A percentile compares a stretch with the other conserved stretches of the same genome.
phyloP scores from a whole-genome alignment of 176 grass and related monocot genomes.

The Triticum dicoccoides region DNA sequence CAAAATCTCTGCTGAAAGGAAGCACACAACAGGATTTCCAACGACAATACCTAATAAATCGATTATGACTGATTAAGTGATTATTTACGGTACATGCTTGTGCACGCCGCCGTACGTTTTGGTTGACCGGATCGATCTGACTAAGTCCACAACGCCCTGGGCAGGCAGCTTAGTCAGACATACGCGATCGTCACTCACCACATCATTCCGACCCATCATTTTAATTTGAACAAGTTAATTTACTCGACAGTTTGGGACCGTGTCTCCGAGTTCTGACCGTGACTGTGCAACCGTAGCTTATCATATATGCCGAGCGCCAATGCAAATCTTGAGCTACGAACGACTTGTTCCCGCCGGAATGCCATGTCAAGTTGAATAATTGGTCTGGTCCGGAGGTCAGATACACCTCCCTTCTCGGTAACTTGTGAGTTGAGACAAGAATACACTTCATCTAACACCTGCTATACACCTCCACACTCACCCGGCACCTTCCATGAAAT shows the following conservation, averaged over 20 bases:
- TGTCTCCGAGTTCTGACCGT: background rate
- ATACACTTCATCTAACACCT: conserved; percentile 5
- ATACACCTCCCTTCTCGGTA: background rate
- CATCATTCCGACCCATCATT: background rate
- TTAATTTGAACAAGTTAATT: background rate
- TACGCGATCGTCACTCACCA: background rate
- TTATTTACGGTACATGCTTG: background rate
- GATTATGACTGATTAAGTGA: background rate
- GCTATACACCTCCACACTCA: background rate
- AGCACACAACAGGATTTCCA: background rate
- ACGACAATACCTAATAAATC: background rate
- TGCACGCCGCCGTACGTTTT: background rate
- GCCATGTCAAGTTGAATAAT: background rate
- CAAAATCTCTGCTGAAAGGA: background rate
- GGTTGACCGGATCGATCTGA: background rate
- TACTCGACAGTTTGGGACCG: background rate
- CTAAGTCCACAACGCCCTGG: conserved; percentile 9
- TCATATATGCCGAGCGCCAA: background rate
- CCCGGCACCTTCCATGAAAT: conserved; percentile 8
- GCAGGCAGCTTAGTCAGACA: conserved; percentile 24
- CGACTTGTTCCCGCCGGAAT: conserved; percentile 15
- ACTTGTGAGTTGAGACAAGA: background rate
- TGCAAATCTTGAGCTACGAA: background rate
- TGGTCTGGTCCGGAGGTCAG: background rate
- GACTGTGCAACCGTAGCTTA: background rate